Conservation (phyloP, 768 basidiomycete genomes). For the Leucosporidium scottii region DNA sequence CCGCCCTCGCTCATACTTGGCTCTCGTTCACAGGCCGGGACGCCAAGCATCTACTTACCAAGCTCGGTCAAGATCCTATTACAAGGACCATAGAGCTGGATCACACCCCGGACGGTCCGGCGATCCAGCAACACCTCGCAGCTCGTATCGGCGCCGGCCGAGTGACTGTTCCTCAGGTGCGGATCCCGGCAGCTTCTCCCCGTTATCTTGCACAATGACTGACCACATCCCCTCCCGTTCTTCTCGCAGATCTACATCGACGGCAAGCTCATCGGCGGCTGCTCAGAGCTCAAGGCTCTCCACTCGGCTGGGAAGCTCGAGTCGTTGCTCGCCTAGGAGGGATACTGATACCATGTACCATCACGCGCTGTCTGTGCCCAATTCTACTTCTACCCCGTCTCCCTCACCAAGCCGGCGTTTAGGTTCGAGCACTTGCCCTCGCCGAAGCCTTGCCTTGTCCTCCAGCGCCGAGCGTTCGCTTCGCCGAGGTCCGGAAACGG, state of each 20-base stretch:
- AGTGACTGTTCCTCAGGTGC: conserved; percentile 35
- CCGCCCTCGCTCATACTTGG: no score
- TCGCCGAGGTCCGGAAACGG: no score
- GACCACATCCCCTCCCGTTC: background rate
- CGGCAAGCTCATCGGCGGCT: conserved; percentile 31
- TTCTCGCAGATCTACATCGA: conserved; percentile 32
- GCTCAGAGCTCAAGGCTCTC: conserved; percentile 31
- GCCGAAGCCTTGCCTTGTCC: no score
- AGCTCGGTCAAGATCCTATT: conserved; percentile 4
- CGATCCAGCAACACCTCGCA: background rate
- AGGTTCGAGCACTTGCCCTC: no score
- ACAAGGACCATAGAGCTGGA: conserved; percentile 6
- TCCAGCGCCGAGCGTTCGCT: no score
- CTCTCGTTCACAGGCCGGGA: background rate
- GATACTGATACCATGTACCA: no score
- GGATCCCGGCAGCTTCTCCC: background rate
- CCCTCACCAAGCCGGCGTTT: no score
- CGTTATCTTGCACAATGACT: no score
- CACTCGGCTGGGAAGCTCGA: conserved; percentile 27
- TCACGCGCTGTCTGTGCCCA: no score
- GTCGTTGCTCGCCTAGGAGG: conserved; percentile 12
- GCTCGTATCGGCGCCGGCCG: conserved; percentile 1
- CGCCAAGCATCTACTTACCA: conserved; percentile 23
- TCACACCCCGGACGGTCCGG: background rate
- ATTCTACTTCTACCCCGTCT: no score